These are phyloP conservation scores for Noccaea caerulescens DNA, from an alignment of 345 rosid genomes.

Conservation along the genomic window DNA sequence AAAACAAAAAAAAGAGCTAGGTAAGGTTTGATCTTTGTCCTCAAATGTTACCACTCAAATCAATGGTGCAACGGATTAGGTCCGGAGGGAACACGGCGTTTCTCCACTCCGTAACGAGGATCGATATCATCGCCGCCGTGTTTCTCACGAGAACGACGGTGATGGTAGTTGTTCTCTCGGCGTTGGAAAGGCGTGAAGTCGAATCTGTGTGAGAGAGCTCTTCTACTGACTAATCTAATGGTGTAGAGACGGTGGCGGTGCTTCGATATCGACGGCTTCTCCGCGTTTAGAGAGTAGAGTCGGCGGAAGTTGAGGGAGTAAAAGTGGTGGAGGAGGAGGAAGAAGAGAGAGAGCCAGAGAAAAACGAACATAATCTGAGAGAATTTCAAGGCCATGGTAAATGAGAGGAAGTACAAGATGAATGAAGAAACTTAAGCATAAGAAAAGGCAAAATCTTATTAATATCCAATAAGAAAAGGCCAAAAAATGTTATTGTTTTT, in stretches of 20 bases:
- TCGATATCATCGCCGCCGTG: slow-evolving; percentile 58
- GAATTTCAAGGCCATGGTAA: slow-evolving; percentile 57
- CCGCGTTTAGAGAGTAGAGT: slow-evolving; percentile 25
- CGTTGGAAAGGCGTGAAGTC: slow-evolving; percentile 67
- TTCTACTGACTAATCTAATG: slow-evolving; percentile 46
- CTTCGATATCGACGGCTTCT: slow-evolving; percentile 21
- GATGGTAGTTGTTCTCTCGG: slow-evolving; percentile 34
- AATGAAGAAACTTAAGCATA: slow-evolving; percentile 25
- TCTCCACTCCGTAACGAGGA: slow-evolving; percentile 80
- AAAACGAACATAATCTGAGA: slow-evolving; percentile 48
- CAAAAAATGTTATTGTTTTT: slow-evolving; percentile 17
- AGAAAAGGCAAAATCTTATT: neutral
- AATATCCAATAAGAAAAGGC: slow-evolving; percentile 17
- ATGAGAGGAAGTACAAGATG: slow-evolving; percentile 42
- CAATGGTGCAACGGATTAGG: slow-evolving; percentile 92
- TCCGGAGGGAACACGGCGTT: slow-evolving; percentile 90
- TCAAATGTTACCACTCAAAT: slow-evolving; percentile 18
- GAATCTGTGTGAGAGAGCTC: slow-evolving; percentile 54
- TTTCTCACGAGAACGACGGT: slow-evolving; percentile 22
- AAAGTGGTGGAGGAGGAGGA: slow-evolving; percentile 56
- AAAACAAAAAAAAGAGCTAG: neutral
- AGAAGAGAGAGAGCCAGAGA: slow-evolving; percentile 61
- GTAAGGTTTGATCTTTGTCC: slow-evolving; percentile 21
- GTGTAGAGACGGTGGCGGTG: slow-evolving; percentile 19
- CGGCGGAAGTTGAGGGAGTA: slow-evolving; percentile 46